A percentile compares a stretch with the other conserved stretches of the same genome.
Conservation (phyloP, 176 grass and related monocot genomes). For the Alloteropsis semialata region DNA sequence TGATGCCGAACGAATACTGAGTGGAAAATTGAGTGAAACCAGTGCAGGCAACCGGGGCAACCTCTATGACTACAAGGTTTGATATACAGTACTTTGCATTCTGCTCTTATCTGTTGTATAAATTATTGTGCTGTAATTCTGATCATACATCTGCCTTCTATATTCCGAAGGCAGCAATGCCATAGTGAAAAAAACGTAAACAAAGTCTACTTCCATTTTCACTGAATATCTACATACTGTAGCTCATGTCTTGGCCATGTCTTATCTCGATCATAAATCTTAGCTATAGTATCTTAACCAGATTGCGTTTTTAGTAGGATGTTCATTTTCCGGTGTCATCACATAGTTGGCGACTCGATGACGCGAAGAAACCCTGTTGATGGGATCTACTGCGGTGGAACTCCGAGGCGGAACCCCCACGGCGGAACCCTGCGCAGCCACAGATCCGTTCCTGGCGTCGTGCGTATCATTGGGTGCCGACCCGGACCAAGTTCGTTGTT, state of each 20-base stretch:
- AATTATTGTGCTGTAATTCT: background rate
- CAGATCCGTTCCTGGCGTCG: too few species aligned
- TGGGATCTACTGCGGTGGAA: too few species aligned
- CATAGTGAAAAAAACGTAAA: background rate
- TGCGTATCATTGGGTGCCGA: too few species aligned
- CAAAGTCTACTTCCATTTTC: background rate
- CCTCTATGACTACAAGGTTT: constrained; percentile 84
- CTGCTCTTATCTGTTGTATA: constrained; percentile 3
- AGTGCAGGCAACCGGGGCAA: constrained; percentile 69
- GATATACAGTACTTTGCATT: constrained; percentile 30
- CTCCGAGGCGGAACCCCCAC: too few species aligned
- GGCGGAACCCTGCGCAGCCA: too few species aligned
- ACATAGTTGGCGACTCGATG: too few species aligned
- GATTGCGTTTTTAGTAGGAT: constrained; percentile 6
- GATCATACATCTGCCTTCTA: constrained; percentile 1
- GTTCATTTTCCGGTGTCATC: constrained; percentile 17
- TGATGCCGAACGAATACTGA: constrained; percentile 52
- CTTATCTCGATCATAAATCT: background rate
- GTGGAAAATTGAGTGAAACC: constrained; percentile 94
- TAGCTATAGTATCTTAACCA: background rate
- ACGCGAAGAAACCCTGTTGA: too few species aligned
- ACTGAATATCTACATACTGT: background rate
- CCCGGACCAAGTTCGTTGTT: too few species aligned
- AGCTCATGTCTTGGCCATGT: background rate
- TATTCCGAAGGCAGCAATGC: background rate